Evolutionary conservation across 441 rosid genomes (phyloP), one percentile per base, ranked within the genome.

Genomic region (Hypseocharis bilobata): DNA sequence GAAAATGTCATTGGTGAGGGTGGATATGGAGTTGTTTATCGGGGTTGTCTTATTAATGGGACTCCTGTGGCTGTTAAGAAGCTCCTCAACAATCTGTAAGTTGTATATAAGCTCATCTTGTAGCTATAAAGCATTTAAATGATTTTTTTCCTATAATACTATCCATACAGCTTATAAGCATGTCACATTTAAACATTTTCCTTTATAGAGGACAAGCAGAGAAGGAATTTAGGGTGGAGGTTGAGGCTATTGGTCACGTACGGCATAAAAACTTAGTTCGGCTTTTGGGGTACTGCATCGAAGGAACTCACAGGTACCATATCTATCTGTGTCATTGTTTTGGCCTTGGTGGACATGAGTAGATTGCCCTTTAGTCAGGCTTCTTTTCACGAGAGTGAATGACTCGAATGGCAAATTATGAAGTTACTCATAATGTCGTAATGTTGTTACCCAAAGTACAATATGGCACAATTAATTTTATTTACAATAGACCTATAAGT

Each of bases 211-310:
- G 98, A 69, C 96, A 92, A 77, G 98, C 98, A 40, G 98, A 92
- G 77, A 92, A 89, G 79, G 98, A 92, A 72, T 92, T 92, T 62
- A 78, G 86, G 60, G 91, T 83, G 36, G 98, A 92, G 72, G 98
- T 92, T 44, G 98, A 92, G 72, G 96, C 98, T 62, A 92, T 92
- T 0, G 96, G 98, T 20, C 96, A 92, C 60, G 98, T 92, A 19
- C 93, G 96, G 68, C 98, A 92, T 78, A 92, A 92, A 79, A 86
- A 92, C 75, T 84, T 92, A 81, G 98, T 92, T 62, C 94, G 96
- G 30, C 98, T 92, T 72, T 77, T 92, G 30, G 98, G 98, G 60
- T 92, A 89, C 78, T 89, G 98, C 76, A 74, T 92, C 10, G 96
- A 92, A 83, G 98, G 98, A 62, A 92, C 86, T 6, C 86, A 89